Evolutionary conservation across 768 basidiomycete genomes (phyloP), one percentile per base, ranked within the genome.

Genomic region (Tephrocybe sp.): DNA sequence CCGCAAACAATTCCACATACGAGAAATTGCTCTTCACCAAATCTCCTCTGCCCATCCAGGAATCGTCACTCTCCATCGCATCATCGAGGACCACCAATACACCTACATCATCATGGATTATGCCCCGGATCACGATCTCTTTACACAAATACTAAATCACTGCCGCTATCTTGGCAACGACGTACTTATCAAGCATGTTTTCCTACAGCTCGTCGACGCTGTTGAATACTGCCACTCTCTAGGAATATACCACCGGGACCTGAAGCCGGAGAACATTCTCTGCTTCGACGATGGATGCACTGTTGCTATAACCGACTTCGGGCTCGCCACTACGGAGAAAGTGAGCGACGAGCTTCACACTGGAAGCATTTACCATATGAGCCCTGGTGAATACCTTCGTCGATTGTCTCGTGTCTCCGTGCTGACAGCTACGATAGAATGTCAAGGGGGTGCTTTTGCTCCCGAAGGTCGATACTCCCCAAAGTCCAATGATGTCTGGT

Each of bases 351-450:
- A 98, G 68, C 93, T 94, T 69, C 84, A 91, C 45, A 97, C 94
- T 30, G 95, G 95, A n/a, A 94, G 91, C 61, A 84, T 94, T n/a
- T 97, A 93, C 69, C 96, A 97, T 70, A 95, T 98, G 89, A 94
- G 92, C 63, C 95, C 95, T 69, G 93, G 90, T 85, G 68, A 44
- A 79, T 67, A 48, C 18, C 11, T 18, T 17, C 34, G 15, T 43
- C 11, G 7, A 15, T 3, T 26, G 10, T 4, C 12, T 30, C 25
- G 24, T 36, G 56, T 52, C 25, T 43, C 58, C 59, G 15, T n/a
- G n/a, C n/a, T n/a, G n/a, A n/a, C 60, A 58, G 11, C 7, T 53
- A 3, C 64, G 62, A 32, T 70, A 98, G 93, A 98, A 68, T 97
- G 96, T 65, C 89, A 97, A 63, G 85, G 89, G 14, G 88, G 86